Evolutionary conservation across 73 alveolate species (phyloP).

Genomic region (Paramecium sonneborni): DNA sequence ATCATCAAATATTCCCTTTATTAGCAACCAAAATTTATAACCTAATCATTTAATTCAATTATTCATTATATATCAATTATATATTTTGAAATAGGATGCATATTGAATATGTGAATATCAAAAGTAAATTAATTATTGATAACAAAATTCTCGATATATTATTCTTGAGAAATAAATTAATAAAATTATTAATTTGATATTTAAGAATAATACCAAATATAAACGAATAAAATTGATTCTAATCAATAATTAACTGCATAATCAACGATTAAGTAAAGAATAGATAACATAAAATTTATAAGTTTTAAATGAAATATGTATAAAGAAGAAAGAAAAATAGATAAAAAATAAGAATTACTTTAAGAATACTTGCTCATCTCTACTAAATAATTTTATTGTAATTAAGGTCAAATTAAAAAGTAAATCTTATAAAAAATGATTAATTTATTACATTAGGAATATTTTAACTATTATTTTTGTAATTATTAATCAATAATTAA

Average conservation of each 20-base stretch:
- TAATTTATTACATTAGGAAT: no score
- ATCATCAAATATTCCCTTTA: background rate
- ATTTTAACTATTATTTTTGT: no score
- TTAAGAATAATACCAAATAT: background rate
- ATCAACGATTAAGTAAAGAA: background rate
- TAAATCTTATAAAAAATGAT: no score
- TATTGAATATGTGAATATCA: background rate
- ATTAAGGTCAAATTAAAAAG: no score
- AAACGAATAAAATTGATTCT: background rate
- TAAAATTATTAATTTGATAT: background rate
- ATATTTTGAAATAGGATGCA: background rate
- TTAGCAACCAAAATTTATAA: background rate
- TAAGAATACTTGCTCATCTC: no score
- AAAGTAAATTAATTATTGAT: background rate
- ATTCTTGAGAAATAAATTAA: background rate
- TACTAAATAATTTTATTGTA: no score
- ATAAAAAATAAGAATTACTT: background rate
- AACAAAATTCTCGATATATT: background rate
- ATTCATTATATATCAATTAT: background rate
- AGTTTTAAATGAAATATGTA: no score
- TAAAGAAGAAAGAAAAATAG: background rate
- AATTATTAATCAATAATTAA: no score
- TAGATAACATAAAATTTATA: no score
- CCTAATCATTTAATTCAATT: background rate
- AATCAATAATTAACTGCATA: background rate